Conservation (phyloP, 2,329 filamentous ascomycete species). For the Aureobasidium sp. region DNA sequence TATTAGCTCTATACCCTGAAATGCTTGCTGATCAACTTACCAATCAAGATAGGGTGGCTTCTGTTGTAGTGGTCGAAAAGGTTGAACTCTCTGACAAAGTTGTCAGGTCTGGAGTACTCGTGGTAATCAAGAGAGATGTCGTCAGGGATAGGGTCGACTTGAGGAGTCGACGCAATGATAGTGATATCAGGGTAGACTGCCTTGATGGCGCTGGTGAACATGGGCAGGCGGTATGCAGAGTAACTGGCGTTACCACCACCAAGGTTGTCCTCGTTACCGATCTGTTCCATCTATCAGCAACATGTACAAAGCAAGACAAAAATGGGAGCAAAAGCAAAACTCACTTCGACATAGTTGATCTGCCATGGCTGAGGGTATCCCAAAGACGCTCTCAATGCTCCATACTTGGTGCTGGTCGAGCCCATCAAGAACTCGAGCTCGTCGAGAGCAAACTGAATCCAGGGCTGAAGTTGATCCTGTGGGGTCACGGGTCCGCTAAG, state of each 20-base stretch:
- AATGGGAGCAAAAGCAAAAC: background rate
- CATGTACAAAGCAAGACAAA: too few species aligned
- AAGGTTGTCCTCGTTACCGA: conserved; percentile 61
- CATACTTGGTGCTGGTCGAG: conserved; percentile 45
- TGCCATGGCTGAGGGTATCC: conserved; percentile 54
- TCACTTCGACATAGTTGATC: conserved; percentile 49
- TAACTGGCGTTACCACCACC: conserved; percentile 30
- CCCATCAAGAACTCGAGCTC: conserved; percentile 57
- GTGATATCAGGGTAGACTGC: conserved; percentile 48
- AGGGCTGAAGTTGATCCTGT: conserved; percentile 43
- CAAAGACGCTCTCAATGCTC: conserved; percentile 47
- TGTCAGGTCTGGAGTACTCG: conserved; percentile 23
- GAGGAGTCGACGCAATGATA: conserved; percentile 42
- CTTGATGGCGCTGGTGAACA: conserved; percentile 52
- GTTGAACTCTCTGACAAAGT: conserved; percentile 20
- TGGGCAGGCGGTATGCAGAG: conserved; percentile 45
- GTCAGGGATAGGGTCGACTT: conserved; percentile 18
- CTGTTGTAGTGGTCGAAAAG: conserved; percentile 36
- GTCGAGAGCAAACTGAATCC: conserved; percentile 52
- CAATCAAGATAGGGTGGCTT: conserved; percentile 29
- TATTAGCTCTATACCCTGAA: too few species aligned
- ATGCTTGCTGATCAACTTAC: background rate
- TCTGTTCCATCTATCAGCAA: conserved; percentile 11
- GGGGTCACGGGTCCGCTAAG: conserved; percentile 42
- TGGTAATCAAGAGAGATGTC: conserved; percentile 23